Conservation (phyloP, 306 rosid genomes). For the Glycyrrhiza uralensis region DNA sequence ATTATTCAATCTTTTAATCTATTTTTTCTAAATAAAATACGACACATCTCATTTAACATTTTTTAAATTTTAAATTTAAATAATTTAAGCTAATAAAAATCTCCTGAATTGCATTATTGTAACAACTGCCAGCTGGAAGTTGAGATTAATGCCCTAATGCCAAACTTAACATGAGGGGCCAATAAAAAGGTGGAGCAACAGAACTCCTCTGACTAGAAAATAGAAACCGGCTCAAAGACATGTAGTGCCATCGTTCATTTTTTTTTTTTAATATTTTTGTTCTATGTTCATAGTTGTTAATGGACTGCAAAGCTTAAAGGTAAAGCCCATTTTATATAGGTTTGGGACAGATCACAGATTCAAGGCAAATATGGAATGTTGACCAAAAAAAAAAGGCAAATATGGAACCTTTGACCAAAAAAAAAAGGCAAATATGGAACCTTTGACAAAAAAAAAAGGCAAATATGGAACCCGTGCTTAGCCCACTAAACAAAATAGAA, state of each 20-base stretch:
- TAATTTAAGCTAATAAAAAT: too few species aligned
- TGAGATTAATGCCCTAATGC: not conserved
- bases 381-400: too few species aligned
- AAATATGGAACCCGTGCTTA: not conserved
- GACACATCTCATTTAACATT: too few species aligned
- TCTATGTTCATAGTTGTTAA: not conserved
- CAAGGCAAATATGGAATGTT: not conserved
- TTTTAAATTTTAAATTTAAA: too few species aligned
- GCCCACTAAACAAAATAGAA: not conserved
- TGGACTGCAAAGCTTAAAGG: not conserved
- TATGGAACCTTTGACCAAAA: too few species aligned
- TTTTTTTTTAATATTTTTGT: not conserved
- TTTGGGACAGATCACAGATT: not conserved
- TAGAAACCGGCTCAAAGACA: not conserved
- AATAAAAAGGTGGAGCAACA: not conserved
- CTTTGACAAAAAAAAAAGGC: too few species aligned
- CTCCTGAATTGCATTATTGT: not conserved
- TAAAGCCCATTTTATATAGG: conserved; percentile 12
- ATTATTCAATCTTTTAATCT: too few species aligned
- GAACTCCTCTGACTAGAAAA: too few species aligned
- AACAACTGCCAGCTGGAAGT: not conserved
- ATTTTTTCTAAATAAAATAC: too few species aligned
- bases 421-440: too few species aligned
- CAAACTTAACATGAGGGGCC: not conserved
- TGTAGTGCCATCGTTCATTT: not conserved